Conservation (phyloP, 2,329 filamentous ascomycete species). For the Pestalotiopsis sp. region DNA sequence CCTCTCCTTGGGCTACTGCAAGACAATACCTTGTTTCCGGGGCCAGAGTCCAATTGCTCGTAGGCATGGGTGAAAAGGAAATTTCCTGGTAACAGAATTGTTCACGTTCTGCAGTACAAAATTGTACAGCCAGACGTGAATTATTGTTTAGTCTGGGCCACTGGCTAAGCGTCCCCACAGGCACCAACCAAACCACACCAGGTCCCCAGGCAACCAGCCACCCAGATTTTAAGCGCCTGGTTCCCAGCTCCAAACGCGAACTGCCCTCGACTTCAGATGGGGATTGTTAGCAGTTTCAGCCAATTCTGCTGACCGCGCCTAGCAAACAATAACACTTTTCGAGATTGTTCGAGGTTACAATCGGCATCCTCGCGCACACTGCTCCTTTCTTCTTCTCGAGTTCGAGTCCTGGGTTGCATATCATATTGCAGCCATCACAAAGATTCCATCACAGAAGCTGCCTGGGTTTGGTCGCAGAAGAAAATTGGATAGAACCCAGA, state of each 20-base stretch:
- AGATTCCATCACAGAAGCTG: neutral
- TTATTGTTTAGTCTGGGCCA: slow-evolving; percentile 21
- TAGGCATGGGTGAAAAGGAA: neutral
- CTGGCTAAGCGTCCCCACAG: slow-evolving; percentile 7
- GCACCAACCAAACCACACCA: neutral
- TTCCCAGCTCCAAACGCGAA: neutral
- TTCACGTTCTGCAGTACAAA: slow-evolving; percentile 24
- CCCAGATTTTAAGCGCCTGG: neutral
- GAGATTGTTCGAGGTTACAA: neutral
- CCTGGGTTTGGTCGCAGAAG: neutral
- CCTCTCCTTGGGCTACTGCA: neutral
- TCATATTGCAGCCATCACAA: neutral
- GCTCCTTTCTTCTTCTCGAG: neutral
- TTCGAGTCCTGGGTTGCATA: neutral
- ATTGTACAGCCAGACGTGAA: slow-evolving; percentile 25
- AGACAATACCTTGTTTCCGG: neutral
- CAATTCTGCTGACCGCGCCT: neutral
- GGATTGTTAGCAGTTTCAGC: neutral
- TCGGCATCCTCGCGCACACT: neutral
- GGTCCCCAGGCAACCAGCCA: neutral
- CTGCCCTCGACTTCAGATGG: neutral
- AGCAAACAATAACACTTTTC: neutral
- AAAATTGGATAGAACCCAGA: neutral
- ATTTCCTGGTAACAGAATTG: slow-evolving; percentile 16
- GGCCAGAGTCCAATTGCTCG: neutral